phyloP scores from a whole-genome alignment of 208 protist genomes.

The Wallacemonas sp. region DNA sequence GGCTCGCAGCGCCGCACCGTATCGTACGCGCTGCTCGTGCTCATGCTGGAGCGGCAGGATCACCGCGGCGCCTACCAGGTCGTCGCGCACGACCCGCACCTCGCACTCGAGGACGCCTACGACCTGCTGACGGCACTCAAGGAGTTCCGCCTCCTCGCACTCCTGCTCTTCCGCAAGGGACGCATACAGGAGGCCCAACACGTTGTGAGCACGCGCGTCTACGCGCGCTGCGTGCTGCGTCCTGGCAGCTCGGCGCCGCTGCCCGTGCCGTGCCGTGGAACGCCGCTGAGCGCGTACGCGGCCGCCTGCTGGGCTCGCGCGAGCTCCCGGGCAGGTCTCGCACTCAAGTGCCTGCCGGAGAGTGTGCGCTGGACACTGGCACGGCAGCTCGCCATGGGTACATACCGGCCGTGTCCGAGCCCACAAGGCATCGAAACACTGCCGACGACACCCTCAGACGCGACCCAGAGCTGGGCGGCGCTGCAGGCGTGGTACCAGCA shows the following conservation, averaged over 20 bases:
- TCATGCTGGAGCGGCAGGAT: slow-evolving; percentile 68
- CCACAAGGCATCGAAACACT: background rate
- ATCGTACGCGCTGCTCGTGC: slow-evolving; percentile 70
- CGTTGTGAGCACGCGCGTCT: slow-evolving; percentile 34
- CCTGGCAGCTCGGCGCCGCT: background rate
- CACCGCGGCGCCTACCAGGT: slow-evolving; percentile 51
- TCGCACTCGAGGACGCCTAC: slow-evolving; percentile 64
- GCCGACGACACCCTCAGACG: background rate
- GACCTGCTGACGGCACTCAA: slow-evolving; percentile 51
- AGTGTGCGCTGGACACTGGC: background rate
- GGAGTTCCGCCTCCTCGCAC: slow-evolving; percentile 74
- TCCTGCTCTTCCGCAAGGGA: slow-evolving; percentile 55
- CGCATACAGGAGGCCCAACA: slow-evolving; percentile 25
- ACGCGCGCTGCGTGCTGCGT: slow-evolving; percentile 7
- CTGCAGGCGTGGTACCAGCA: background rate
- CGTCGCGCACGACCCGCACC: slow-evolving; percentile 26
- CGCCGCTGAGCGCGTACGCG: too few species aligned
- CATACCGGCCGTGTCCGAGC: too few species aligned
- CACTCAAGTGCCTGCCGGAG: background rate
- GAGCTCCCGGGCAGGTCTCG: background rate
- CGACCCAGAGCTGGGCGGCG: background rate
- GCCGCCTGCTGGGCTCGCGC: background rate
- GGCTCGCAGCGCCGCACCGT: slow-evolving; percentile 39
- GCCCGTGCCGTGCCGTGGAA: too few species aligned
- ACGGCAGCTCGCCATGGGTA: background rate